A percentile compares a stretch with the other conserved stretches of the same genome.
Evolutionary conservation across 441 rosid genomes (phyloP).

Genomic region (Gossypium davidsonii): DNA sequence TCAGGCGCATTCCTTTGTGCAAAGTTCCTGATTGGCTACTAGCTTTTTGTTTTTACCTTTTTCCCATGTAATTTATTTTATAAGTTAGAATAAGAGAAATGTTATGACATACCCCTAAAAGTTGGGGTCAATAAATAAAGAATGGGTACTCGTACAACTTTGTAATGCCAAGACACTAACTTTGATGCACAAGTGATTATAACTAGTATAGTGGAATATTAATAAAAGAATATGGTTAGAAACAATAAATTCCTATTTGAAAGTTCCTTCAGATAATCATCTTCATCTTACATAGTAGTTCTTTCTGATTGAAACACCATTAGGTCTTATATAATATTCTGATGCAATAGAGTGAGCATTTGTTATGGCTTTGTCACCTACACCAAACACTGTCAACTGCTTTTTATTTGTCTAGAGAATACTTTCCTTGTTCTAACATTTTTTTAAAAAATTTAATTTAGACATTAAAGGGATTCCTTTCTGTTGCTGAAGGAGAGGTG

Average conservation of each 20-base stretch:
- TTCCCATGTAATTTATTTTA: not conserved
- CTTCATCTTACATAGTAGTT: not conserved
- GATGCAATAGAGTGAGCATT: not conserved
- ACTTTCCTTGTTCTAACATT: conserved; percentile 6
- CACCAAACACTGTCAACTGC: not conserved
- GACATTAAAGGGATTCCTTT: conserved; percentile 76
- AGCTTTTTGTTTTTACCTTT: not conserved
- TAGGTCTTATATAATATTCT: not conserved
- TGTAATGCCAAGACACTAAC: not conserved
- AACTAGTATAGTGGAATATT: not conserved
- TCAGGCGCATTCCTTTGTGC: not conserved
- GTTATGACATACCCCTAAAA: not conserved
- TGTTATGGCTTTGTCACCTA: not conserved
- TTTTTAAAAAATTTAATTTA: conserved; percentile 19
- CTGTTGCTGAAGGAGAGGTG: conserved; percentile 75
- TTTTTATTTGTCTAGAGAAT: not conserved
- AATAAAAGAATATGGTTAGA: not conserved
- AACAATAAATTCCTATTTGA: not conserved
- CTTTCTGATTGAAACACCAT: not conserved
- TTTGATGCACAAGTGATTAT: not conserved
- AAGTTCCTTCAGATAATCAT: not conserved
- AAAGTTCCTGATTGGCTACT: not conserved
- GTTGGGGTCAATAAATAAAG: not conserved
- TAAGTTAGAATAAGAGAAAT: too few relatives aligned
- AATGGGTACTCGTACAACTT: not conserved